Conservation (phyloP, 2,329 filamentous ascomycete species). For the Neonectria coccinea region DNA sequence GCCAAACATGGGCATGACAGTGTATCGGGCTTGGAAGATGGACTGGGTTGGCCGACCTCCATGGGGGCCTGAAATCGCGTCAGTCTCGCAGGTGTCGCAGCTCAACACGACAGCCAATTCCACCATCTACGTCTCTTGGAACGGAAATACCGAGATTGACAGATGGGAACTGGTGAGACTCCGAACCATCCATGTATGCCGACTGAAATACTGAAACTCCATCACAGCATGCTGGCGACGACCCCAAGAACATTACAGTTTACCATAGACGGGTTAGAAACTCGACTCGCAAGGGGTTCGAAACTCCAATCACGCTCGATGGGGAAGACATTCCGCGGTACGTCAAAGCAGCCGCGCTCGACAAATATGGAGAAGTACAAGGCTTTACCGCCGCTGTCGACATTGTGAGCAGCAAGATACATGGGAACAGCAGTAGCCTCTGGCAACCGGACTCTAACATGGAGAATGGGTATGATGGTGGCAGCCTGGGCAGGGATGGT, state of each 20-base stretch:
- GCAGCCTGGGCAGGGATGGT: background rate
- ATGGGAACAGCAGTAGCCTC: slow-evolving; percentile 40
- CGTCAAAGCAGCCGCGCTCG: slow-evolving; percentile 34
- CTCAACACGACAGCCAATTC: slow-evolving; percentile 24
- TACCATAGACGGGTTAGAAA: slow-evolving; percentile 32
- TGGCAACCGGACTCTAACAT: slow-evolving; percentile 27
- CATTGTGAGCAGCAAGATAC: slow-evolving; percentile 34
- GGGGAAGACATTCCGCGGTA: slow-evolving; percentile 20
- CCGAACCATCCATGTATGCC: background rate
- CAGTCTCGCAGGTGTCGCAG: slow-evolving; percentile 12
- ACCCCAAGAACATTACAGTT: slow-evolving; percentile 33
- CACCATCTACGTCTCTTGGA: slow-evolving; percentile 45
- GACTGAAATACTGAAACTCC: background rate
- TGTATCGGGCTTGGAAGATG: slow-evolving; percentile 45
- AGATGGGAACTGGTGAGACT: slow-evolving; percentile 40
- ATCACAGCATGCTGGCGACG: slow-evolving; percentile 34
- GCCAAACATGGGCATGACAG: slow-evolving; percentile 31
- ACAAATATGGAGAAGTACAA: slow-evolving; percentile 34
- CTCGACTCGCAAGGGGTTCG: slow-evolving; percentile 38
- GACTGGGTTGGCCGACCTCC: slow-evolving; percentile 42
- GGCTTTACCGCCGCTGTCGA: slow-evolving; percentile 38
- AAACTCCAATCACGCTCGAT: slow-evolving; percentile 34
- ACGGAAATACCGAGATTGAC: slow-evolving; percentile 42
- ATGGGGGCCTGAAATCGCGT: slow-evolving; percentile 44
- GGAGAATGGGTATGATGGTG: slow-evolving; percentile 9